Conservation (phyloP, 1,284 basidiomycete genomes). For the Rugosomyces carneus region DNA sequence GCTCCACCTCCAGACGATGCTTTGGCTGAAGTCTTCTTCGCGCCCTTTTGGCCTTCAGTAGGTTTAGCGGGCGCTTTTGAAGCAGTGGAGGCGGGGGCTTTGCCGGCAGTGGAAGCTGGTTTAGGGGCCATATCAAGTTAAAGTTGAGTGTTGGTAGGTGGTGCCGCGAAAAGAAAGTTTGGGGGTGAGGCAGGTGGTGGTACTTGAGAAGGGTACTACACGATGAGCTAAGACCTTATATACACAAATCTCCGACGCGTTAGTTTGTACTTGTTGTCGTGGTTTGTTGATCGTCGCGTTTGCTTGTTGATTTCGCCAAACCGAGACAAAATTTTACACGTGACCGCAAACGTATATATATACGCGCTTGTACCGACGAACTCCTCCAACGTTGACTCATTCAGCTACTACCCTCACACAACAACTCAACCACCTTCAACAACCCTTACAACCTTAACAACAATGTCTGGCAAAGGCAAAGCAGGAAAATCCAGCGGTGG, state of each 20-base stretch:
- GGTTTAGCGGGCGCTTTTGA: slow-evolving; percentile 76
- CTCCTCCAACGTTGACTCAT: slow-evolving; percentile 46
- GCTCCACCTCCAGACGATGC: slow-evolving; percentile 57
- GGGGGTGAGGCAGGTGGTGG: neutral
- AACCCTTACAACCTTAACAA: slow-evolving; percentile 7
- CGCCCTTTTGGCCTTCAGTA: slow-evolving; percentile 65
- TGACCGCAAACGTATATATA: neutral
- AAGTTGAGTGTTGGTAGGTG: no score
- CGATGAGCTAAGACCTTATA: neutral
- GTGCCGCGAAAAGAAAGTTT: no score
- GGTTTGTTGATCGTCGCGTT: neutral
- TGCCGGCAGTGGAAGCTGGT: slow-evolving; percentile 76
- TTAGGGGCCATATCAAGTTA: slow-evolving; percentile 48
- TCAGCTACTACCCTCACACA: no score
- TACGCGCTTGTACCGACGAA: slow-evolving; percentile 26
- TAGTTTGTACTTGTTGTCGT: neutral
- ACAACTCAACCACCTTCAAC: slow-evolving; percentile 12
- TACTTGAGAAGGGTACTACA: neutral
- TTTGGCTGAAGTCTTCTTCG: slow-evolving; percentile 79
- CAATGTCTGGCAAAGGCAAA: slow-evolving; percentile 48
- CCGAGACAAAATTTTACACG: neutral
- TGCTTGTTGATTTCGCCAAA: neutral
- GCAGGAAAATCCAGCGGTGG: slow-evolving; percentile 49
- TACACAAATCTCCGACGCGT: neutral
- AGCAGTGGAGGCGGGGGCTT: slow-evolving; percentile 74